Evolutionary conservation across 108 stramenopile species (phyloP).

Genomic region (Fragilariopsis cylindrus): DNA sequence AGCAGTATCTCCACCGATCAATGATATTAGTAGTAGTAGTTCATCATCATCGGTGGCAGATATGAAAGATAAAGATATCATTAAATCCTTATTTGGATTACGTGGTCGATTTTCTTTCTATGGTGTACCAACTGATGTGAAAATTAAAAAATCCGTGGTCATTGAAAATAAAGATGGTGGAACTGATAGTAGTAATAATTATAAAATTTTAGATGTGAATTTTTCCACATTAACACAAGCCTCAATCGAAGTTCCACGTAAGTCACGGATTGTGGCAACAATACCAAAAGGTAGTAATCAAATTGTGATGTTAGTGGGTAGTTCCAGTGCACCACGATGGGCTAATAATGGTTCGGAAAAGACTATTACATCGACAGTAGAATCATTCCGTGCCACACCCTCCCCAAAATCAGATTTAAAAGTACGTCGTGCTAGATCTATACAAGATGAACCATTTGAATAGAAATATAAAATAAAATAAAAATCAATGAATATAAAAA

Average conservation of each 20-base stretch:
- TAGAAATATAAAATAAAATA: too few species aligned
- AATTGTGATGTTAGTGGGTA: constrained; percentile 77
- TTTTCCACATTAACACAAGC: constrained; percentile 76
- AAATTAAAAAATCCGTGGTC: constrained; percentile 52
- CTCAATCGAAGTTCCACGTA: constrained; percentile 79
- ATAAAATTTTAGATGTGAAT: constrained; percentile 56
- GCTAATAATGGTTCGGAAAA: constrained; percentile 57
- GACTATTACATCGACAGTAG: constrained; percentile 34
- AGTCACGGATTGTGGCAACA: constrained; percentile 65
- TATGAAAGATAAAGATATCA: constrained; percentile 63
- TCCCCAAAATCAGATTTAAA: constrained; percentile 65
- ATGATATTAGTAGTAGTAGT: constrained; percentile 33
- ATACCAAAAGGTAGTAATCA: constrained; percentile 68
- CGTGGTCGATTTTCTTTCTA: constrained; percentile 83
- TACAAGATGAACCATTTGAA: too few species aligned
- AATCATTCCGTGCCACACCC: constrained; percentile 65
- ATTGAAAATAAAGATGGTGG: neutral
- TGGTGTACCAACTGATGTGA: constrained; percentile 82
- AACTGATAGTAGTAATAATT: constrained; percentile 18
- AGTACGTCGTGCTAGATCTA: constrained; percentile 61
- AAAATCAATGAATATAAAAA: too few species aligned
- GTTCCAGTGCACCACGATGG: constrained; percentile 64
- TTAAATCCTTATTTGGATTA: constrained; percentile 61
- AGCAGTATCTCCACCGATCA: constrained; percentile 50
- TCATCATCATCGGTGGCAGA: constrained; percentile 37